Percentiles rank a stretch among this genome's conserved stretches.
Evolutionary conservation across 306 rosid genomes (phyloP).

Genomic region (Quercus mongolica): DNA sequence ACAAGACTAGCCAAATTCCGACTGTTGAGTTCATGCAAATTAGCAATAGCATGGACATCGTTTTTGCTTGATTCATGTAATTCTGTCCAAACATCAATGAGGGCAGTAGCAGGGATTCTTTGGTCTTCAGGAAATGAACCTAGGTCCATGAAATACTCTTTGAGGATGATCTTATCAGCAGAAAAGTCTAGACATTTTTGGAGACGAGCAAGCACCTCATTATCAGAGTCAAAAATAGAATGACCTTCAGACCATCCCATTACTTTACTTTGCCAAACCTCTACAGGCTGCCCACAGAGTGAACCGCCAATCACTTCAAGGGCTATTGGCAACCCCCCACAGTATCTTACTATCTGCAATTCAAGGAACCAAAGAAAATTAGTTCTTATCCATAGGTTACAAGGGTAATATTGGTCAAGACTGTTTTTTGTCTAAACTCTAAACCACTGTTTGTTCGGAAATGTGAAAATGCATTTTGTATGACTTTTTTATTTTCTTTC

Average conservation of each 20-base stretch:
- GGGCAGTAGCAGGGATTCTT: constrained; percentile 29
- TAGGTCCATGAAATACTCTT: constrained; percentile 40
- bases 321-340: constrained; percentile 29
- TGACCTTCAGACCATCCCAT: constrained; percentile 11
- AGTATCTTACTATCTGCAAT: constrained; percentile 28
- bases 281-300: constrained; percentile 4
- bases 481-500: no score
- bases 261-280: constrained; percentile 17
- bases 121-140: constrained; percentile 37
- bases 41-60: background rate
- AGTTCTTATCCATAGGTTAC: background rate
- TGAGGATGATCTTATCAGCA: constrained; percentile 2
- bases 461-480: no score
- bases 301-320: constrained; percentile 23
- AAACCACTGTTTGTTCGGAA: no score
- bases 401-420: background rate
- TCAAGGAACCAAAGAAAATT: background rate
- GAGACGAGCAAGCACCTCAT: constrained; percentile 15
- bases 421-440: background rate
- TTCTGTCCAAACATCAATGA: constrained; percentile 34
- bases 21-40: constrained; percentile 3
- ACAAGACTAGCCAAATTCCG: constrained; percentile 18
- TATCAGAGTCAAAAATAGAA: constrained; percentile 18
- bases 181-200: constrained; percentile 28
- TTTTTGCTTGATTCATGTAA: constrained; percentile 21